Evolutionary conservation across 108 stramenopile genomes (phyloP), one percentile per base, ranked within the genome.

Genomic region (Nannochloropsis salina): DNA sequence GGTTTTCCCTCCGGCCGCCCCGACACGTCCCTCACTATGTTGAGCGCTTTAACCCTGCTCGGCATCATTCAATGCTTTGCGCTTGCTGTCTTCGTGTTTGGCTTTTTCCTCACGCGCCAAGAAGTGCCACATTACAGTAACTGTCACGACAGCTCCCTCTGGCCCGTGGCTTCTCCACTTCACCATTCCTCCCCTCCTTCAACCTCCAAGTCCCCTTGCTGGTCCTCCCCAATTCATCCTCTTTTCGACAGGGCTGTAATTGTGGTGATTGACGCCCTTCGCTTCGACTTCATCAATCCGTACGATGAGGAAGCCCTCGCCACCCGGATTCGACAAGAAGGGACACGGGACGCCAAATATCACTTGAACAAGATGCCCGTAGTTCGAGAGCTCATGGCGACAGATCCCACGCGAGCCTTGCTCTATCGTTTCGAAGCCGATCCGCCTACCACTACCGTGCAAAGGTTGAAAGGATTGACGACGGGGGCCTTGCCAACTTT

Each of bases 371-470:
- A 89, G 61, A 83, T 91, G 31, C 85, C 91, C 9, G 81, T 89
- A 5, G 88, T 92, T 9, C 87, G 45, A n/a, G 87, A 84, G 82
- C 91, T 92, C 47, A 81, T 90, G 8, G 44, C 80, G n/a, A 82
- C 80, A 12, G 74, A 61, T 12, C 44, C 83, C 11, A 15, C 42
- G 41, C 40, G 80, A 43, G 89, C 91, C 21, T 86, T 92, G 80
- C 86, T 98, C 79, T 91, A 93, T 81, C 93, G 93, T 84, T 99
- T 99, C 84, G 94, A 95, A 8, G 97, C 98, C 9, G 98, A 99
- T 88, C 97, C 98, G 45, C 98, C 98, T 8, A 99, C 98, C n/a
- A 96, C 96, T 5, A 99, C 98, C 3, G 96, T 97, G 96, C 98
- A 99, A 88, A 93, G 98, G 44, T 91, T 99, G 41, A 98, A 98